Conservation (phyloP, 768 basidiomycete species). For the Leccinum rimulosum region DNA sequence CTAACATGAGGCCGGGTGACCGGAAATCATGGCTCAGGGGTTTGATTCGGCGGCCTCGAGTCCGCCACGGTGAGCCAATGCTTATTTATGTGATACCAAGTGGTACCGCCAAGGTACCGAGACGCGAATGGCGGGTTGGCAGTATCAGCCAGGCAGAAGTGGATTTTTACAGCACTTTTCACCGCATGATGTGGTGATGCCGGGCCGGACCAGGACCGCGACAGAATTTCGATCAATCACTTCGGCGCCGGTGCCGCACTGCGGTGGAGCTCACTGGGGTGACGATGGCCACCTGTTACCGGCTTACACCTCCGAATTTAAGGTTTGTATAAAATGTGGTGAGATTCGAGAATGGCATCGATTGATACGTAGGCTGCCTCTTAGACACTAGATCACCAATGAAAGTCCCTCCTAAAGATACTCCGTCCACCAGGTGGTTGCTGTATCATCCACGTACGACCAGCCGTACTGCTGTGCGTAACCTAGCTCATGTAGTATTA, state of each 20-base stretch:
- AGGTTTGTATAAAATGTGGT: too few species aligned
- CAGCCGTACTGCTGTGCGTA: background rate
- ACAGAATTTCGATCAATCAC: background rate
- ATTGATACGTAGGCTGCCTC: too few species aligned
- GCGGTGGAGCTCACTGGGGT: background rate
- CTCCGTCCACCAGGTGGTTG: background rate
- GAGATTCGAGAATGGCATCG: too few species aligned
- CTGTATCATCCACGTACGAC: background rate
- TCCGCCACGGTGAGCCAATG: background rate
- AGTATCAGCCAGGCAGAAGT: background rate
- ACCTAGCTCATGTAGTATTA: background rate
- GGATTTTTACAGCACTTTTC: background rate
- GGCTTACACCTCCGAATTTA: background rate
- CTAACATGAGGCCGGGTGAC: background rate
- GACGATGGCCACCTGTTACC: background rate
- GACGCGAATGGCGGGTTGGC: background rate
- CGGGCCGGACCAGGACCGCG: background rate
- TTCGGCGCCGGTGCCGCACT: background rate
- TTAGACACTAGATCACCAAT: background rate
- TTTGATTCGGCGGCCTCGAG: background rate
- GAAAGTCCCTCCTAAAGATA: background rate
- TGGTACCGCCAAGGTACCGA: background rate
- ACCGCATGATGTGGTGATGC: too few species aligned
- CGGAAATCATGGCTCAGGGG: constrained; percentile 5
- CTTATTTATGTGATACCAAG: background rate